Base-by-base conservation (phyloP, 176 grass and related monocot species). In the Poa annua region DNA sequence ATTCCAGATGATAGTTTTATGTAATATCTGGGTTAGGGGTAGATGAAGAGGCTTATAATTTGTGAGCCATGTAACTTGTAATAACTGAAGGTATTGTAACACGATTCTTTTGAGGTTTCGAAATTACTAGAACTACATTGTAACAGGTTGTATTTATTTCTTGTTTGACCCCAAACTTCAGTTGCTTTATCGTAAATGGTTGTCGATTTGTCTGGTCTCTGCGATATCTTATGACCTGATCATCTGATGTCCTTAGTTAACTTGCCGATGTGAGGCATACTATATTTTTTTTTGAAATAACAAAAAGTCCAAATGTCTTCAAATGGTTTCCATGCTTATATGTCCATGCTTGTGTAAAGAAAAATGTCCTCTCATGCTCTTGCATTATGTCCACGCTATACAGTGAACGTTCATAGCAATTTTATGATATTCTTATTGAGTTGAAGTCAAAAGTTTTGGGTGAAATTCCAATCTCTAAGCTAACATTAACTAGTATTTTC, bases 41-140 rank as follows among this genome's bases (percentile, higher is more conserved):
- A 70, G 19, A 36, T 21, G 19, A 45, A 66, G 33, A 50, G 63
- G 65, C 78, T 73, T 56, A 82, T 49, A 20, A 56, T n/a, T 73
- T 56, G 79, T 78, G 83, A 86, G 83, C 45, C 74, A 7, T 74
- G 15, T 51, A 51, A 34, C 26, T 44, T 56, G 51, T 39, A 66
- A 66, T 66, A 52, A 80, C 1, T 50, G 44, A 66, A 66, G 19
- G 5, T 16, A 61, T 33, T 49, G 78, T 47, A 29, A 17, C 1
- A 16, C 0, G 5, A 52, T 80, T 66, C 22, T 66, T 66, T 80
- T 52, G 5, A 32, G 2, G 4, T 53, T n/a, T 45, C 0, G 5
- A 47, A 80, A 87, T 20, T 52, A 11, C 11, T 38, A 6, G 0
- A 49, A 62, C 33, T 21, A 7, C 29, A 59, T 5, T 83, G 33